Evolutionary conservation across 2,329 filamentous ascomycete species (phyloP).

Genomic region (Aureobasidium uvarum): DNA sequence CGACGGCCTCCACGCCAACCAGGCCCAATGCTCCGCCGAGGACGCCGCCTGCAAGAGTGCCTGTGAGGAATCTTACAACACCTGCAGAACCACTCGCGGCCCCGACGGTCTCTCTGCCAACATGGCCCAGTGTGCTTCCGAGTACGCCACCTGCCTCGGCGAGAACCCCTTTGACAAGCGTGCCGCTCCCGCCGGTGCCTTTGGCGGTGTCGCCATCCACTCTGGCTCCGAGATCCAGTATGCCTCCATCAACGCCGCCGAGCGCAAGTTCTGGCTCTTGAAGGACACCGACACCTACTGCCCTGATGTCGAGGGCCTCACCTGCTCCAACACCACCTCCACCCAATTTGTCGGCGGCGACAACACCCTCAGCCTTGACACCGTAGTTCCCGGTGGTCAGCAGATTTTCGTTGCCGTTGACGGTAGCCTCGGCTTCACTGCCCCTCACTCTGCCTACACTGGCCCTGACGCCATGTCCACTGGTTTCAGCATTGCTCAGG

Average conservation of each 20-base stretch:
- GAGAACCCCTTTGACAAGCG: constrained; percentile 23
- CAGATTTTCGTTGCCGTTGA: constrained; percentile 27
- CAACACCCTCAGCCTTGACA: constrained; percentile 26
- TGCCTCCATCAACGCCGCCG: constrained; percentile 29
- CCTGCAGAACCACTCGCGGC: constrained; percentile 1
- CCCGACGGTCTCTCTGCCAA: constrained; percentile 14
- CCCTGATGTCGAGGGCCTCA: neutral
- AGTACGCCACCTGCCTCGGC: constrained; percentile 24
- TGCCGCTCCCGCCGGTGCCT: constrained; percentile 24
- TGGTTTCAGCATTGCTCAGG: constrained; percentile 27
- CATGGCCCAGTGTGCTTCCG: constrained; percentile 19
- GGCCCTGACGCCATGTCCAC: neutral
- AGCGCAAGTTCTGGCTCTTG: constrained; percentile 21
- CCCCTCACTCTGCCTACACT: constrained; percentile 25
- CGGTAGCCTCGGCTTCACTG: constrained; percentile 23
- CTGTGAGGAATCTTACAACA: constrained; percentile 27
- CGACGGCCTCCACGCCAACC: constrained; percentile 2
- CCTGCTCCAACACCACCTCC: constrained; percentile 27
- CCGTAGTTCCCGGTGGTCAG: constrained; percentile 27
- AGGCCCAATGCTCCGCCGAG: constrained; percentile 21
- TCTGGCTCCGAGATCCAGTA: constrained; percentile 31
- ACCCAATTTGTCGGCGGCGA: constrained; percentile 30
- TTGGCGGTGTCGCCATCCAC: constrained; percentile 30
- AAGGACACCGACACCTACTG: constrained; percentile 25
- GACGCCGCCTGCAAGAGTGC: constrained; percentile 26